These are phyloP conservation scores for Fusarium euwallaceae DNA, from an alignment of 2,329 filamentous ascomycete species.

Conservation along the genomic window DNA sequence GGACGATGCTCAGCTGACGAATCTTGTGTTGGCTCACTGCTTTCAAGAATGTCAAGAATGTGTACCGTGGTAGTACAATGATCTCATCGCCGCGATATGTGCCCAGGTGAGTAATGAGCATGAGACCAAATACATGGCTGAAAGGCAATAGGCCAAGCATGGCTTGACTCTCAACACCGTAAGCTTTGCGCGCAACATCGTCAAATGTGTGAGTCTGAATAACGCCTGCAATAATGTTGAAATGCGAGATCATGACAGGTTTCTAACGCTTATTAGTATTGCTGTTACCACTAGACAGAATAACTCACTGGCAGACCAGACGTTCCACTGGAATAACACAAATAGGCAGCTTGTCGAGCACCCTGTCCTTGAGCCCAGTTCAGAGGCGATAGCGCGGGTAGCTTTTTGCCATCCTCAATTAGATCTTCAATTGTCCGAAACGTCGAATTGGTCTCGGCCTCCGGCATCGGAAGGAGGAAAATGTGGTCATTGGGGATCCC, in stretches of 20 bases:
- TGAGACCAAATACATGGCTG: conserved; percentile 85
- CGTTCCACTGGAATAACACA: conserved; percentile 86
- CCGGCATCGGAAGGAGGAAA: conserved; percentile 77
- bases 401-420: conserved; percentile 68
- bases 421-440: conserved; percentile 77
- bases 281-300: fast-evolving
- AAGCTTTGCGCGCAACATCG: conserved; percentile 52
- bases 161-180: conserved; percentile 57
- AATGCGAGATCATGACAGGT: conserved; percentile 87
- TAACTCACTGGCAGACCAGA: conserved; percentile 76
- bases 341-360: conserved; percentile 76
- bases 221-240: conserved; percentile 82
- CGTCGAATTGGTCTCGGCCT: conserved; percentile 46
- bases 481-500: conserved; percentile 73
- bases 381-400: conserved; percentile 65
- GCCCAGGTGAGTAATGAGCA: conserved; percentile 75
- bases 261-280: conserved; percentile 62
- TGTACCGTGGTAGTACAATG: conserved; percentile 82
- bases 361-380: conserved; percentile 75
- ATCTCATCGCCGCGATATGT: conserved; percentile 80
- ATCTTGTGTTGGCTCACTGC: conserved; percentile 26
- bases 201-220: conserved; percentile 68
- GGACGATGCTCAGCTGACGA: conserved; percentile 25
- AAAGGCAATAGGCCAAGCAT: conserved; percentile 78
- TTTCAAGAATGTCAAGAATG: conserved; percentile 71